Evolutionary conservation across 1,139 yeast genomes (phyloP).

Genomic region (Zygosaccharomyces sapae): DNA sequence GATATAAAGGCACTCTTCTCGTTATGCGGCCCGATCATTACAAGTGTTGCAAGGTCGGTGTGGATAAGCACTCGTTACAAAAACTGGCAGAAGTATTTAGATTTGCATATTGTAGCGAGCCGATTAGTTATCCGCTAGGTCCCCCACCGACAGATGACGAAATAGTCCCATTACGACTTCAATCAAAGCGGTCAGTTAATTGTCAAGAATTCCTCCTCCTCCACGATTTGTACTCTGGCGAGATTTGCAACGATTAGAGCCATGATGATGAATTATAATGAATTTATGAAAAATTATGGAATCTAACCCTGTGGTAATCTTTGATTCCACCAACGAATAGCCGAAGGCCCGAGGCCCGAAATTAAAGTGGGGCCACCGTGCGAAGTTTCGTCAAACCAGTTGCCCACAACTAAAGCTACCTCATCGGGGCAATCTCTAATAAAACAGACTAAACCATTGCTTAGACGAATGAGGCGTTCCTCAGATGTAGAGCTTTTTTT

Average conservation of each 20-base stretch:
- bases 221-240: slow-evolving; percentile 25
- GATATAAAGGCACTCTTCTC: background rate
- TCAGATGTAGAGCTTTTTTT: slow-evolving; percentile 17
- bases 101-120: slow-evolving; percentile 9
- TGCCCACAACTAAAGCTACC: slow-evolving; percentile 25
- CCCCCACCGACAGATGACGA: slow-evolving; percentile 16
- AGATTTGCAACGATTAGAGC: slow-evolving; percentile 20
- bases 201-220: slow-evolving; percentile 16
- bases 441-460: slow-evolving; percentile 34
- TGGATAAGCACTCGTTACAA: slow-evolving; percentile 9
- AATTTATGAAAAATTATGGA: too few species aligned
- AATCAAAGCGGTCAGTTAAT: slow-evolving; percentile 3
- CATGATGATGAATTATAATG: background rate
- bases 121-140: slow-evolving; percentile 7
- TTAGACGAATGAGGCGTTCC: slow-evolving; percentile 30
- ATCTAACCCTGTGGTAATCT: background rate
- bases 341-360: slow-evolving; percentile 2
- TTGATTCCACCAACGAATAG: slow-evolving; percentile 2
- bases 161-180: slow-evolving; percentile 7
- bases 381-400: slow-evolving; percentile 27
- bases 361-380: background rate
- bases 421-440: slow-evolving; percentile 20
- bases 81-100: slow-evolving; percentile 12
- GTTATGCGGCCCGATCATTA: background rate
- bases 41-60: background rate